Evolutionary conservation across 495 filamentous ascomycete genomes (phyloP).

Genomic region (Stereocaulon alpinum): DNA sequence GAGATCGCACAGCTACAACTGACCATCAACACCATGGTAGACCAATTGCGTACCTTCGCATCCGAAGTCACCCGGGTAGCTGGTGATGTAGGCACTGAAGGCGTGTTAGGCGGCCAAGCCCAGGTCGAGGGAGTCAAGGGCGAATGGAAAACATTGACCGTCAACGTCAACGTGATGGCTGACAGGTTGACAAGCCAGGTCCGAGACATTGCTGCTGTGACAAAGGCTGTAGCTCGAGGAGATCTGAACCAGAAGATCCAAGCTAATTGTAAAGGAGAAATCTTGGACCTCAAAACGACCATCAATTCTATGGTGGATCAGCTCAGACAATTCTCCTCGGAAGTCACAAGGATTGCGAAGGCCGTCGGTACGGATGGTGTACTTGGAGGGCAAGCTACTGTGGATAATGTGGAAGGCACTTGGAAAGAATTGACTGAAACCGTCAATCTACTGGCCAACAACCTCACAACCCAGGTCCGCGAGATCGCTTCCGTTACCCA

Average conservation of each 20-base stretch:
- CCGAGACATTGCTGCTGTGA: conserved; percentile 95
- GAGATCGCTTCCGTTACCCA: conserved; percentile 98
- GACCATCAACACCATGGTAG: conserved; percentile 99
- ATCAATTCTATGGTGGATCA: conserved; percentile 99
- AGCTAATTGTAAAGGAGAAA: conserved; percentile 94
- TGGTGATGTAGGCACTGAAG: conserved; percentile 93
- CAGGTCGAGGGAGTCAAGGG: conserved; percentile 80
- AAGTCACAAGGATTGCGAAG: conserved; percentile 95
- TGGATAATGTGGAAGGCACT: conserved; percentile 94
- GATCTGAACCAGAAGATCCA: conserved; percentile 95
- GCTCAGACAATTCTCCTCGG: conserved; percentile 88
- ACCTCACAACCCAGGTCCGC: conserved; percentile 93
- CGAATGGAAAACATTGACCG: conserved; percentile 94
- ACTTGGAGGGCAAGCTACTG: conserved; percentile 89
- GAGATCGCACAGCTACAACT: conserved; percentile 95
- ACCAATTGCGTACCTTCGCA: conserved; percentile 92
- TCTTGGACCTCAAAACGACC: conserved; percentile 87
- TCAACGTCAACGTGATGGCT: conserved; percentile 98
- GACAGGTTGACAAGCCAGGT: conserved; percentile 97
- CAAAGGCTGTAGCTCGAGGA: conserved; percentile 93
- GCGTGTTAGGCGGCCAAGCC: conserved; percentile 92
- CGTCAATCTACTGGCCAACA: conserved; percentile 98
- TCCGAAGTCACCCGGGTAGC: conserved; percentile 95
- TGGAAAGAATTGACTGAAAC: conserved; percentile 97
- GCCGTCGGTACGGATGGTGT: conserved; percentile 96